Evolutionary conservation across 805 yeast species (phyloP), one percentile per base, ranked within the genome.

Genomic region (Metschnikowia vanudenii): DNA sequence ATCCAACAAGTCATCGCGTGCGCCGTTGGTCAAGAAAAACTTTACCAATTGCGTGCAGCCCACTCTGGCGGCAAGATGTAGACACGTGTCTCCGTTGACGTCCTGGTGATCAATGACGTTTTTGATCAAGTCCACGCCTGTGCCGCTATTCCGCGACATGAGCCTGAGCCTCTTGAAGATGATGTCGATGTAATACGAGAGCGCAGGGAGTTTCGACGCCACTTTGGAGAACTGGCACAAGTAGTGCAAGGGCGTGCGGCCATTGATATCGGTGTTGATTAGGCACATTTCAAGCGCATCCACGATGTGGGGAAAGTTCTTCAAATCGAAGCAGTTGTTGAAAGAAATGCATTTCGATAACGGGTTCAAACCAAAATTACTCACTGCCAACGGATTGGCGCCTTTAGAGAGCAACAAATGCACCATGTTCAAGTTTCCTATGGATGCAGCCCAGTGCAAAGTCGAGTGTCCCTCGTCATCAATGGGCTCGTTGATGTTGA

Each of bases 401-500:
- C 96, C 96, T 33, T 84, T 80, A 24, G 81, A 74, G 26, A 88
- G 67, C 35, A 94, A 73, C 12, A 90, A 78, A 54, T 85, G 94
- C 46, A 88, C 82, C 67, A 91, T 82, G 39, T 77, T 78, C 29
- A 85, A 67, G 61, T 84, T 88, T 3, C 98, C 99, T 79, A 94
- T 89, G 1, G 98, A 86, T 50, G 97, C 89, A 0, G 98, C 96
- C 97, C 98, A 94, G 66, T 94, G 99, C 55, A 94, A 82, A 1
- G 96, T 85, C 0, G 97, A 87, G 61, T 94, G 95, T 1, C 96
- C 95, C 60, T 94, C 97, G 48, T 88, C 91, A 62, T 94, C 99
- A 20, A 94, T 88, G 3, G 89, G 82, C 43, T 85, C 88, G 61
- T 82, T 69, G 50, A 87, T 76, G 53, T 86, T 80, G 56, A 85